These are phyloP conservation scores for Centella asiatica DNA, from an alignment of 129 eudicot species.

Conservation along the genomic window DNA sequence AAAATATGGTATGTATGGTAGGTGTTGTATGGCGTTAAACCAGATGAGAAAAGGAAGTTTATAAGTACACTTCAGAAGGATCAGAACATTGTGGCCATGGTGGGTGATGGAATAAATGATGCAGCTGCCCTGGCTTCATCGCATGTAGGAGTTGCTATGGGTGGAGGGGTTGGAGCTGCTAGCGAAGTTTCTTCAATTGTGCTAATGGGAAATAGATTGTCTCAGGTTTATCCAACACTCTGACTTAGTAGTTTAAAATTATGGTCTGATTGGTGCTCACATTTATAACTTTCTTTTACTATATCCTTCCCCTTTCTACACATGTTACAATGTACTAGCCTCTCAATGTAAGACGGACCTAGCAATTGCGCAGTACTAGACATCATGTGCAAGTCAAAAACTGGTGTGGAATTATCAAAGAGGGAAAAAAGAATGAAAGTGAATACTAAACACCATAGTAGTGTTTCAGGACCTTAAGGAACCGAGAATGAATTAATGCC, in stretches of 20 bases:
- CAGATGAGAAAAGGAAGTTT: slow-evolving; percentile 72
- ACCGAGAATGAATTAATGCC: too few species aligned
- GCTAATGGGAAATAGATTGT: slow-evolving; percentile 81
- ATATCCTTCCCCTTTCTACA: too few species aligned
- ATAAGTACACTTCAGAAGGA: slow-evolving; percentile 63
- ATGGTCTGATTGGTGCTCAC: too few species aligned
- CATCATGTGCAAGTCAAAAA: too few species aligned
- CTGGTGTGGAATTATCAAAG: too few species aligned
- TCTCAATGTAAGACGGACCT: too few species aligned
- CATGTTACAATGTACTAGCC: too few species aligned
- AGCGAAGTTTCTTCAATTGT: slow-evolving; percentile 96
- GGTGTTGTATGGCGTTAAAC: slow-evolving; percentile 88
- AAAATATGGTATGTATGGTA: slow-evolving; percentile 17
- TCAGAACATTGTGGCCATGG: slow-evolving; percentile 79
- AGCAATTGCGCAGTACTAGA: too few species aligned
- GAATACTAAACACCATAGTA: too few species aligned
- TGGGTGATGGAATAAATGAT: slow-evolving; percentile 98
- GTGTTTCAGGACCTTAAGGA: too few species aligned
- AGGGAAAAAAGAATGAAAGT: too few species aligned
- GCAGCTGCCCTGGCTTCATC: slow-evolving; percentile 94
- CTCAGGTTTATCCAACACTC: slow-evolving; percentile 48
- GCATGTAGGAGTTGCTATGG: slow-evolving; percentile 92
- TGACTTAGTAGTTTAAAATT: not conserved
- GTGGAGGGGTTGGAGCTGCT: slow-evolving; percentile 98
- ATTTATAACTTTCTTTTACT: too few species aligned